Evolutionary conservation across 148 eudicot genomes (phyloP), one percentile per base, ranked within the genome.

Genomic region (Cornus suecica): DNA sequence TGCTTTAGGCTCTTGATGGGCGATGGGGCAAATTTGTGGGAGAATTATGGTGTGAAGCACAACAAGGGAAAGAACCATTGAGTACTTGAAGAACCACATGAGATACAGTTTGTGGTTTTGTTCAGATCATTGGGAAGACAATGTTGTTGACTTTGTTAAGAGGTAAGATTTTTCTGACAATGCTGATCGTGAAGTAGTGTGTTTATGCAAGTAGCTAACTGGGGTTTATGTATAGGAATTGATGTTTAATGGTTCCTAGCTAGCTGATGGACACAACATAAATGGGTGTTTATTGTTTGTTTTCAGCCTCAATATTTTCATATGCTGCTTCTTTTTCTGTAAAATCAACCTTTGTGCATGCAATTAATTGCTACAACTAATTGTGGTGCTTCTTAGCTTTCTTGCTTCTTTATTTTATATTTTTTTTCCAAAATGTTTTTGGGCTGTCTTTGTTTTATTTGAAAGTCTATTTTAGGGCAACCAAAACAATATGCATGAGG

Each of bases 1-100:
- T 88, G 86, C 77, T 86, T 88, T 26, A 86, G 93, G 85, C 87
- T 89, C 81, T 81, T 88, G 65, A 78, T 88, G 68, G 90, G 90
- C n/a, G 91, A 87, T 75, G 52, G 71, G 24, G 72, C 54, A 24
- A 85, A 75, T 60, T 66, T 85, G 54, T 88, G 92, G 97, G 87
- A 88, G 45, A 85, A 80, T 71, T 84, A 84, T 82, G 86, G 84
- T 1, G 45, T 85, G 80, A 91, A 83, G 82, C 72, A 82, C 62
- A 84, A 82, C 75, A 83, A 83, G 75, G 87, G 82, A 65, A 82
- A 72, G 60, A 64, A 82, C 78, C 37, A 26, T 31, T 58, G 8
- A 58, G 24, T 52, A 16, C 20, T 13, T 48, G 20, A 48, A 48
- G 54, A 58, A 58, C 2, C 61, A 14, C 24, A 58, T 58, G 62